These are phyloP conservation scores for Bruguiera sexangula DNA, from an alignment of 345 rosid genomes.

Conservation along the genomic window DNA sequence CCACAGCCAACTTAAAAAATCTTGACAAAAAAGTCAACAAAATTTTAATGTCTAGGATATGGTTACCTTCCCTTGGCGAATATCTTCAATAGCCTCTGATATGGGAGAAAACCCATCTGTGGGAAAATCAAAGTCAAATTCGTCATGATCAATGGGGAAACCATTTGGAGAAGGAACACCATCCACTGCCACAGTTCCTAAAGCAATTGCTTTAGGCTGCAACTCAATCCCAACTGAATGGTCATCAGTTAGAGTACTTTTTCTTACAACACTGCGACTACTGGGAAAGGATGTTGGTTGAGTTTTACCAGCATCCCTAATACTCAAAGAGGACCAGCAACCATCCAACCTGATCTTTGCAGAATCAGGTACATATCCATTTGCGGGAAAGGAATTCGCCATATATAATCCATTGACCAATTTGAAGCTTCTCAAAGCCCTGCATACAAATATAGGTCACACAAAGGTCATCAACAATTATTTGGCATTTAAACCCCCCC, in stretches of 20 bases:
- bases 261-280: conserved; percentile 26
- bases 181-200: conserved; percentile 49
- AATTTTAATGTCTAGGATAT: background rate
- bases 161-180: conserved; percentile 35
- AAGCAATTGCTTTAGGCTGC: conserved; percentile 39
- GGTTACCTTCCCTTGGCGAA: conserved; percentile 82
- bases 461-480: background rate
- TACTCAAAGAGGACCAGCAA: conserved; percentile 29
- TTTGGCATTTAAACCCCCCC: conserved; percentile 8
- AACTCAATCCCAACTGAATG: conserved; percentile 26
- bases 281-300: conserved; percentile 51
- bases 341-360: conserved; percentile 22
- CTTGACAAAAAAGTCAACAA: conserved; percentile 10
- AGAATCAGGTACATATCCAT: conserved; percentile 27
- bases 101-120: conserved; percentile 75
- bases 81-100: conserved; percentile 81
- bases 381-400: conserved; percentile 23
- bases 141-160: conserved; percentile 54
- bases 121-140: conserved; percentile 64
- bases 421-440: conserved; percentile 40
- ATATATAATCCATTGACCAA: conserved; percentile 40
- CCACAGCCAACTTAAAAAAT: background rate
- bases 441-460: conserved; percentile 21
- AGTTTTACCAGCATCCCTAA: conserved; percentile 35
- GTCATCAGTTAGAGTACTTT: conserved; percentile 27